phyloP scores from a whole-genome alignment of 768 basidiomycete genomes.

The Sistotremastrum niveocremeum region DNA sequence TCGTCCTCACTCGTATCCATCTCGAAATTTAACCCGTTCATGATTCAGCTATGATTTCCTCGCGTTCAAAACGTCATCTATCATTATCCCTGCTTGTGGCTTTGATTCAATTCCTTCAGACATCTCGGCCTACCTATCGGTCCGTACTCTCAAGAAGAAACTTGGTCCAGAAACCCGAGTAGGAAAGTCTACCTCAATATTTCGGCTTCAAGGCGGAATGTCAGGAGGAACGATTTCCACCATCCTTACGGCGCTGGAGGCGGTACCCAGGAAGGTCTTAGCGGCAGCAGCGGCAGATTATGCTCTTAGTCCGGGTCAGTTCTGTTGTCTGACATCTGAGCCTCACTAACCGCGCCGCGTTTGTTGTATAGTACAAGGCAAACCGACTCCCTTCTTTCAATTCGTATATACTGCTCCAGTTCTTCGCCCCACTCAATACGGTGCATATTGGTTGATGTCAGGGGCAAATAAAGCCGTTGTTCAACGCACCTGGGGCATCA shows the following conservation, averaged over 20 bases:
- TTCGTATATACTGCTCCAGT: constrained; percentile 26
- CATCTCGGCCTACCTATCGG: constrained; percentile 50
- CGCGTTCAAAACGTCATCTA: constrained; percentile 54
- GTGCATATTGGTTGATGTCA: constrained; percentile 31
- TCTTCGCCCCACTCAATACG: constrained; percentile 20
- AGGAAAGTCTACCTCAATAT: constrained; percentile 46
- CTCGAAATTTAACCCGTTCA: background rate
- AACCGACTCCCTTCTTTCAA: constrained; percentile 14
- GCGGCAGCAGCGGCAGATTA: constrained; percentile 21
- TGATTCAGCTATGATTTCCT: constrained; percentile 47
- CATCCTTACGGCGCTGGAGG: constrained; percentile 12
- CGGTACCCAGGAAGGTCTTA: constrained; percentile 20
- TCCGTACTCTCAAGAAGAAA: constrained; percentile 44
- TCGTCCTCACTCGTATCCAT: constrained; percentile 3
- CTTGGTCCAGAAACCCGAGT: constrained; percentile 23
- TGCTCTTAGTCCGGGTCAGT: constrained; percentile 31
- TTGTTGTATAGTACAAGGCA: constrained; percentile 17
- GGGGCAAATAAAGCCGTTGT: constrained; percentile 34
- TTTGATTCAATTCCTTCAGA: constrained; percentile 74
- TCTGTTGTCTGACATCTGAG: background rate
- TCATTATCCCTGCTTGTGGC: constrained; percentile 70
- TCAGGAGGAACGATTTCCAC: constrained; percentile 51
- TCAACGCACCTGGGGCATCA: constrained; percentile 43
- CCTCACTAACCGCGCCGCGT: background rate
- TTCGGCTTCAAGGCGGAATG: constrained; percentile 30